A percentile compares a stretch with the other conserved stretches of the same genome.
Conservation (phyloP, 2,329 filamentous ascomycete species). For the Byssochlamys sp. region DNA sequence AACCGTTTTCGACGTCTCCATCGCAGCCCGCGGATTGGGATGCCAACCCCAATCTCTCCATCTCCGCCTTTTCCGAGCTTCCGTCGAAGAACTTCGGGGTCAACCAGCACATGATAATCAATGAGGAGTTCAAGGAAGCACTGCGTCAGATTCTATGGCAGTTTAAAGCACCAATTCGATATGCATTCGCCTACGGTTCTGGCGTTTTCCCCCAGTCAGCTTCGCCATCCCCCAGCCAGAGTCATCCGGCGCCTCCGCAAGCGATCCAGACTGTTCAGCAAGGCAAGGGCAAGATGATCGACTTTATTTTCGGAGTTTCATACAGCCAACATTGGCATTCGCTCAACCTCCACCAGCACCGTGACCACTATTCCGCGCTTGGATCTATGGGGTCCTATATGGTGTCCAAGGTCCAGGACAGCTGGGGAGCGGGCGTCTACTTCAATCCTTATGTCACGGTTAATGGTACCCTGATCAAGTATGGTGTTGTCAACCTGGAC, state of each 20-base stretch:
- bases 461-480: conserved; percentile 94
- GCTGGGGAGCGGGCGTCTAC: conserved; percentile 85
- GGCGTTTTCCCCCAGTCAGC: conserved; percentile 80
- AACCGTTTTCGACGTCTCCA: conserved; percentile 25
- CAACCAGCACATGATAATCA: conserved; percentile 93
- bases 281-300: conserved; percentile 88
- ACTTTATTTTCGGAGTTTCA: conserved; percentile 93
- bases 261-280: conserved; percentile 78
- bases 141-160: conserved; percentile 79
- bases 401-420: conserved; percentile 77
- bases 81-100: conserved; percentile 76
- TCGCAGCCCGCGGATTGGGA: conserved; percentile 54
- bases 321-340: conserved; percentile 96
- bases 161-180: conserved; percentile 85
- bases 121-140: conserved; percentile 87
- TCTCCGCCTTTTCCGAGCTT: conserved; percentile 65
- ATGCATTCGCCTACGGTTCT: conserved; percentile 94
- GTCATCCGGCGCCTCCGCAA: conserved; percentile 70
- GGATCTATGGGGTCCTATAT: conserved; percentile 74
- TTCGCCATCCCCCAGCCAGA: conserved; percentile 32
- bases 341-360: conserved; percentile 77
- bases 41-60: conserved; percentile 60
- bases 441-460: conserved; percentile 94
- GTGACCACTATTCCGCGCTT: conserved; percentile 82
- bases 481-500: conserved; percentile 89